Percentiles rank a stretch among this genome's conserved stretches.
Evolutionary conservation across 2,329 filamentous ascomycete species (phyloP).

Genomic region (Alternaria hordeiaustralica): DNA sequence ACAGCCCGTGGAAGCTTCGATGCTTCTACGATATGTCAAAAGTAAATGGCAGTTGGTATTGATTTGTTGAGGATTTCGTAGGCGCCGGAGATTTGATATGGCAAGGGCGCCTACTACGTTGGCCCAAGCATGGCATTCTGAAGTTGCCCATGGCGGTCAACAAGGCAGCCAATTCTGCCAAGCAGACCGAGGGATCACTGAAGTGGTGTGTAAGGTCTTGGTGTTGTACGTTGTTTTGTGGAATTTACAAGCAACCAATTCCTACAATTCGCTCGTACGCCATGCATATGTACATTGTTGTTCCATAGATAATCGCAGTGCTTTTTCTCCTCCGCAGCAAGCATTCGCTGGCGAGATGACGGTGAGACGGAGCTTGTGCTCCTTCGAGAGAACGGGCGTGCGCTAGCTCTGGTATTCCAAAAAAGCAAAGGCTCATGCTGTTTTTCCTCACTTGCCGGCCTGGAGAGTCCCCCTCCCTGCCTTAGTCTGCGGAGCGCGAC

Average conservation of each 20-base stretch:
- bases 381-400: neutral
- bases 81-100: neutral
- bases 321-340: neutral
- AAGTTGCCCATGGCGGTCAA: neutral
- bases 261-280: neutral
- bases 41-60: neutral
- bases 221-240: neutral
- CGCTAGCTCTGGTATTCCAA: neutral
- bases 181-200: neutral
- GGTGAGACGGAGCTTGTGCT: neutral
- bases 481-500: neutral
- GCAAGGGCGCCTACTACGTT: neutral
- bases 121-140: neutral
- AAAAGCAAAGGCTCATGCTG: neutral
- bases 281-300: neutral
- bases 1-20: neutral
- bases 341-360: neutral
- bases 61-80: neutral
- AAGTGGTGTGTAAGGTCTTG: neutral
- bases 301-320: neutral
- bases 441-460: neutral
- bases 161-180: neutral
- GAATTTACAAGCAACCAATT: neutral
- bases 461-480: neutral
- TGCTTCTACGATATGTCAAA: neutral